Evolutionary conservation across 2,329 filamentous ascomycete species (phyloP).

Genomic region (Colletotrichum falcatum): DNA sequence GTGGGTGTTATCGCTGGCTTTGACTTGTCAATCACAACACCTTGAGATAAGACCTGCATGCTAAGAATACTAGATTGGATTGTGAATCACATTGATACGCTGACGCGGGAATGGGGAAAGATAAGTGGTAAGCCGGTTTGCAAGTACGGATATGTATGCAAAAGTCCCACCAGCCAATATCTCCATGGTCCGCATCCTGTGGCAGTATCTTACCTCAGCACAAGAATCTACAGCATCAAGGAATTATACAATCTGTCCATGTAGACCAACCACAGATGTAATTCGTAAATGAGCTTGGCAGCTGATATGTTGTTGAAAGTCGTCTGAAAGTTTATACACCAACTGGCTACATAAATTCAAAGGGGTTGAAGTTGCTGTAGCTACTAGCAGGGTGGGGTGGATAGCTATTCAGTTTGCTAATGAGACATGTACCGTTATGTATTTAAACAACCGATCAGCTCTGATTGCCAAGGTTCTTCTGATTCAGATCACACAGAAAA

Average conservation of each 20-base stretch:
- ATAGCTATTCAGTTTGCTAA: not conserved
- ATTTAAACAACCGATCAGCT: too few relatives aligned
- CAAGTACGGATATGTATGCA: too few relatives aligned
- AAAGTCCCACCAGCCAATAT: fast-evolving
- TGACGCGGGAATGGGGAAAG: not conserved
- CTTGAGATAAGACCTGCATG: not conserved
- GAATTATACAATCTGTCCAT: too few relatives aligned
- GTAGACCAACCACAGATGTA: not conserved
- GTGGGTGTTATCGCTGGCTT: slow-evolving; percentile 8
- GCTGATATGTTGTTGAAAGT: not conserved
- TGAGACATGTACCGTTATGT: not conserved
- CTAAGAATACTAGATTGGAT: not conserved
- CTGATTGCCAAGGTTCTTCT: not conserved
- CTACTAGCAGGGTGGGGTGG: too few relatives aligned
- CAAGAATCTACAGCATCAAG: too few relatives aligned
- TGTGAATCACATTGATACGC: not conserved
- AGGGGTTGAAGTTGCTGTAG: not conserved
- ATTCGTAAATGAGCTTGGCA: too few relatives aligned
- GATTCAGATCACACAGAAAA: not conserved
- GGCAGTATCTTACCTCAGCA: not conserved
- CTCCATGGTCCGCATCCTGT: too few relatives aligned
- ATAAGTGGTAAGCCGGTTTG: not conserved
- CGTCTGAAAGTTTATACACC: not conserved
- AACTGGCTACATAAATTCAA: not conserved
- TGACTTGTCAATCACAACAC: not conserved